Base-by-base conservation (phyloP, 805 yeast genomes). In the Danielozyma ontarioensis region DNA sequence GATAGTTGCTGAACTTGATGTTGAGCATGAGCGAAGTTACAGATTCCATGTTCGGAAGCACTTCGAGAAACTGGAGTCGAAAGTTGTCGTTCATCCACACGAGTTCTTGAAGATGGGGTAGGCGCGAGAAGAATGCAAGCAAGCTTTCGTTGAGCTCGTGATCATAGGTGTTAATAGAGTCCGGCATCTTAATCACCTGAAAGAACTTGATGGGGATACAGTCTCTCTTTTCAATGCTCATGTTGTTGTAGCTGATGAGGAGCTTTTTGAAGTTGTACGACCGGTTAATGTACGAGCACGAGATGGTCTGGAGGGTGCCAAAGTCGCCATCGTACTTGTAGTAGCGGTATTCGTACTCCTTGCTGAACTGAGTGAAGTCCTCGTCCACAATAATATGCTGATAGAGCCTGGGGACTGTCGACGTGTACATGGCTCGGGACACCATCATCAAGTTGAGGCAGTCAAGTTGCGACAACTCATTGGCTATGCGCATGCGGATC, bases 251-350 rank as follows among this genome's bases (percentile, higher is more conserved):
- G 5, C 40, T 27, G 13, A 38, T 39, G 28, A 68, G 42, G 27
- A 69, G 61, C 28, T 47, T 51, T 41, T 66, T 64, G 31, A 71
- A 54, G 32, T 58, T 67, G 49, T 59, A 65, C 11, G 60, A 51
- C 37, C 61, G 54, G 32, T 62, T 66, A 35, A 69, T 56, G 38
- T 53, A 66, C 3, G 63, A 35, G 29, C 55, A 46, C 5, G 53
- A 41, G 15, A 35, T 26, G 13, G 33, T 25, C 26, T 17, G 22
- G 15, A 25, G 32, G 8, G 25, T 17, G 15, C 27, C 22, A 6
- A 26, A 21, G 10, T 25, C 42, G 27, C 21, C 18, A 6, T 37
- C 34, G 23, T 18, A 40, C 18, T 29, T 32, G n/a, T 31, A 31
- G 33, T 29, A 40, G 14, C 36, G 38, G 32, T 40, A 42, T 39